Evolutionary conservation across 306 rosid genomes (phyloP).

Genomic region (Casuarina cunninghamiana): DNA sequence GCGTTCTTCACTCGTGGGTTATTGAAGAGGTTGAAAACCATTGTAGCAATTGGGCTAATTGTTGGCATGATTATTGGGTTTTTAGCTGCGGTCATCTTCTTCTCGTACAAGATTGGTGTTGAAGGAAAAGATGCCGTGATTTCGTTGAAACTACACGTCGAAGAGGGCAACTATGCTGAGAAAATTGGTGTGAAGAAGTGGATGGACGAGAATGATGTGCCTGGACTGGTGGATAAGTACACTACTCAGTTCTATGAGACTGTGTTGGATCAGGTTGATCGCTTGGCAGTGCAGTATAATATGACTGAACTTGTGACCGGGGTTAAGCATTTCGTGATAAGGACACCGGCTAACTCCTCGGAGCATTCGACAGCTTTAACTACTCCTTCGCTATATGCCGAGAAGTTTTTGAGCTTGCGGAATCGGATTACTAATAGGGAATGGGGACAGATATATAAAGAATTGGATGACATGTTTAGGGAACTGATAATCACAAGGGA

Average conservation of each 20-base stretch:
- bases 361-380: conserved; percentile 38
- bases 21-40: conserved; percentile 60
- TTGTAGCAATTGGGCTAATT: conserved; percentile 80
- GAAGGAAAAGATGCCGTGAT: conserved; percentile 95
- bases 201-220: conserved; percentile 96
- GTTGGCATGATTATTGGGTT: conserved; percentile 80
- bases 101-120: conserved; percentile 88
- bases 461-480: conserved; percentile 58
- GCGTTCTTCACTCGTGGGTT: conserved; percentile 70
- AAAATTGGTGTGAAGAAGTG: conserved; percentile 76
- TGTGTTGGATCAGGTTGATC: conserved; percentile 78
- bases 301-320: conserved; percentile 82
- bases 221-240: conserved; percentile 82
- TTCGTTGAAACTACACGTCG: conserved; percentile 73
- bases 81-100: conserved; percentile 63
- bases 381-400: conserved; percentile 59
- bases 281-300: conserved; percentile 85
- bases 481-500: conserved; percentile 74
- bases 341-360: conserved; percentile 47
- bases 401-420: conserved; percentile 73
- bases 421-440: conserved; percentile 57
- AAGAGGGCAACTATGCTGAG: conserved; percentile 84
- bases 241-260: conserved; percentile 74
- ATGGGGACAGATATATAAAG: conserved; percentile 73
- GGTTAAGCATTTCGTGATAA: conserved; percentile 74